Base-by-base conservation (phyloP, 768 basidiomycete species). In the Trametes cubensis region DNA sequence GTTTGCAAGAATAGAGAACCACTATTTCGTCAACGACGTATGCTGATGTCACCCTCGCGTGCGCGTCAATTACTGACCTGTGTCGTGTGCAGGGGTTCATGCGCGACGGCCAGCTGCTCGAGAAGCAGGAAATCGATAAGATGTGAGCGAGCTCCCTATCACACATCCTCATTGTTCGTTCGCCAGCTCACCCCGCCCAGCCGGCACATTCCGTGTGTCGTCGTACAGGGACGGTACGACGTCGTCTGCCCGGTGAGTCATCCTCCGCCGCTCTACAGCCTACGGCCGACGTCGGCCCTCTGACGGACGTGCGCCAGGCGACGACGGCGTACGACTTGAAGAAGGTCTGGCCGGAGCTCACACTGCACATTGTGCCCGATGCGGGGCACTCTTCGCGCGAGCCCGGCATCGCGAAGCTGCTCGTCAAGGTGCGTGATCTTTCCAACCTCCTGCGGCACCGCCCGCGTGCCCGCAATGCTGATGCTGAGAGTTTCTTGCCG, bases 361-460 rank as follows among this genome's bases (percentile, higher is more conserved):
- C 85, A 11, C 73, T 95, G 6, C 79, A 85, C 62, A 83, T 94
- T 52, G 88, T 94, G 14, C 86, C 90, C 17, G 90, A 92, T 72
- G 94, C 94, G 3, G 94, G 94, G 0, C 95, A 97, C 73, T 92
- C 90, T 30, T 81, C 90, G 14, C 83, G 87, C 46, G 95, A 96
- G 75, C 70, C 77, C 1, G 88, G 87, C 3, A 95, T 77, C 11
- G 77, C 85, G 26, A 85, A 85, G 72, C 73, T 88, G 56, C 79
- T 96, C 42, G 83, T 92, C 17, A 82, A 92, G 80, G 92, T 86
- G 55, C 30, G 79, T 56, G 21, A 25, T 2, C n/a, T 34, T 28
- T 17, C 4, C 7, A n/a, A 4, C 50, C 20, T 15, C 20, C 46
- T 21, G 51, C 21, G 10, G 23, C 10, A 49, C 15, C 3, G 26